Evolutionary conservation across 2,329 filamentous ascomycete genomes (phyloP).

Genomic region (Fusarium sp.): DNA sequence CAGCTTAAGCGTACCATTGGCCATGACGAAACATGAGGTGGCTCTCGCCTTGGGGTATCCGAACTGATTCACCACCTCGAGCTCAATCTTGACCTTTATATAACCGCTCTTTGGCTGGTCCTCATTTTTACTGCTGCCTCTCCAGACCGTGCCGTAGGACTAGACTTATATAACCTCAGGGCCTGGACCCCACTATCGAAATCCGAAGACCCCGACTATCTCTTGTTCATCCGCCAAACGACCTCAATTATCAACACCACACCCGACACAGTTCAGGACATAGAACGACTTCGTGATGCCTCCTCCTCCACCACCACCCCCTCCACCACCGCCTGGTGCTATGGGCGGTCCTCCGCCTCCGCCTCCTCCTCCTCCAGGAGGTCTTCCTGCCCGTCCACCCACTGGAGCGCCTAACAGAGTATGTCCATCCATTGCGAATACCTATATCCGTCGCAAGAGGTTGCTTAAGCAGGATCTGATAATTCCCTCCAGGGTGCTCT

Average conservation of each 20-base stretch:
- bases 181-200: conserved; percentile 19
- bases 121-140: conserved; percentile 5
- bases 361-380: conserved; percentile 54
- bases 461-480: conserved; percentile 4
- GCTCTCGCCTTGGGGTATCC: conserved; percentile 33
- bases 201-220: conserved; percentile 29
- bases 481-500: conserved; percentile 78
- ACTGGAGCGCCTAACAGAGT: conserved; percentile 69
- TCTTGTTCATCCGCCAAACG: conserved; percentile 29
- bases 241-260: conserved; percentile 28
- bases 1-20: conserved; percentile 42
- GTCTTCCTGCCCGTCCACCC: conserved; percentile 68
- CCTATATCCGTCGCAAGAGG: not conserved
- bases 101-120: conserved; percentile 3
- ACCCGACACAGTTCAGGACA: conserved; percentile 9
- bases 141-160: not conserved
- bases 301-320: conserved; percentile 77
- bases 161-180: conserved; percentile 9
- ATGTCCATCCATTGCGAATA: conserved; percentile 50
- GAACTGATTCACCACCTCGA: conserved; percentile 24
- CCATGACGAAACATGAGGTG: conserved; percentile 47
- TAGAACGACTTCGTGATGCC: conserved; percentile 49
- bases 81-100: conserved; percentile 26
- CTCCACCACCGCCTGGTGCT: too few species aligned
- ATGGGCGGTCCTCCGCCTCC: conserved; percentile 16